These are phyloP conservation scores for Bromus sterilis DNA, from an alignment of 176 grass and related monocot genomes.

Conservation along the genomic window DNA sequence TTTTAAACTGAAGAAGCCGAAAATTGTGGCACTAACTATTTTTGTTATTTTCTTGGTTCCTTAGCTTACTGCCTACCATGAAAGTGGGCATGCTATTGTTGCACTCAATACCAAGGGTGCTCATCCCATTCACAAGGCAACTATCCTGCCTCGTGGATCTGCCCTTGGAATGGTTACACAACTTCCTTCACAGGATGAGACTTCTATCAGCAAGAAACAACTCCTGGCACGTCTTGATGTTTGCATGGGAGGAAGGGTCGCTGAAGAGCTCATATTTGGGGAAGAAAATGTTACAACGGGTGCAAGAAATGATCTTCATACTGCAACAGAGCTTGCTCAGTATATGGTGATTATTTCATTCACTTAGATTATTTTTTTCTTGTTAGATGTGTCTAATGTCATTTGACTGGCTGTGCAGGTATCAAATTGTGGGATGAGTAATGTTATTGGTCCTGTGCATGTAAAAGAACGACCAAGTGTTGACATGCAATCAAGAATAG, in stretches of 20 bases:
- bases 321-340: slow-evolving; percentile 94
- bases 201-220: slow-evolving; percentile 96
- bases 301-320: slow-evolving; percentile 88
- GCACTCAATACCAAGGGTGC: slow-evolving; percentile 88
- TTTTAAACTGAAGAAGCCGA: slow-evolving; percentile 1
- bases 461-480: slow-evolving; percentile 75
- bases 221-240: slow-evolving; percentile 94
- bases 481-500: slow-evolving; percentile 99
- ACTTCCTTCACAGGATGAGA: slow-evolving; percentile 94
- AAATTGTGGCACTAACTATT: not conserved
- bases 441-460: slow-evolving; percentile 82
- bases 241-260: slow-evolving; percentile 97
- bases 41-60: slow-evolving; percentile 11
- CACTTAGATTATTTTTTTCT: not conserved
- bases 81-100: slow-evolving; percentile 98
- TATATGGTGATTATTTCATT: slow-evolving; percentile 71
- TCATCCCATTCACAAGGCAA: slow-evolving; percentile 94
- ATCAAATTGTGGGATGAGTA: slow-evolving; percentile 98
- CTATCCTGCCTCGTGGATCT: slow-evolving; percentile 91
- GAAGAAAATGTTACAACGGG: slow-evolving; percentile 95
- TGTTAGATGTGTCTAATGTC: slow-evolving; percentile 6
- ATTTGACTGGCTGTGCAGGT: slow-evolving; percentile 45
- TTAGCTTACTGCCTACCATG: slow-evolving; percentile 98
- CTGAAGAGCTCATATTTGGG: slow-evolving; percentile 97
- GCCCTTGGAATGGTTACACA: slow-evolving; percentile 98